Evolutionary conservation across 805 yeast genomes (phyloP).

Genomic region (Isabelozyma pseudorhagii): DNA sequence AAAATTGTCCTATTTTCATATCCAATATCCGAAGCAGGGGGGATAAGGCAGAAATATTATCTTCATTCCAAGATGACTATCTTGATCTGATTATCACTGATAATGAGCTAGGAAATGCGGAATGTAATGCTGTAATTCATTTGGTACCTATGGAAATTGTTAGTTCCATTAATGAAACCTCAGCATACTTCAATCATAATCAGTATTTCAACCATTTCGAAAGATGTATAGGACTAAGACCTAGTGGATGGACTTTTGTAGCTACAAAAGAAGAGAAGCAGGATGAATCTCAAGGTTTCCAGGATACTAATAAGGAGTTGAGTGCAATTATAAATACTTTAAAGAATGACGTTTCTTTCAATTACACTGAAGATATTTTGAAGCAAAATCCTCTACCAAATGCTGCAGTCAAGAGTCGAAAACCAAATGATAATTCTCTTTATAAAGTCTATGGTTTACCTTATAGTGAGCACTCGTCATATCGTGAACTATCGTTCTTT

Average conservation of each 20-base stretch:
- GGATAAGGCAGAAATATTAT: constrained; percentile 39
- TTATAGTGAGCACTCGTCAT: constrained; percentile 93
- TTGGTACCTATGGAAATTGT: constrained; percentile 65
- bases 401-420: constrained; percentile 7
- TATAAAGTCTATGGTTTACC: constrained; percentile 64
- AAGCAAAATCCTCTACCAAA: constrained; percentile 20
- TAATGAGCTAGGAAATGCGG: constrained; percentile 38
- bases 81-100: constrained; percentile 25
- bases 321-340: constrained; percentile 9
- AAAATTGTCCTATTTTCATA: constrained; percentile 52
- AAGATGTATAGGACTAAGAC: constrained; percentile 68
- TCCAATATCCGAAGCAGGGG: constrained; percentile 44
- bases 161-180: constrained; percentile 42
- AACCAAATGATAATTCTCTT: constrained; percentile 19
- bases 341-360: constrained; percentile 14
- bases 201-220: constrained; percentile 47
- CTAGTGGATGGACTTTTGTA: constrained; percentile 86
- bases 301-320: background rate
- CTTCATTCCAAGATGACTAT: constrained; percentile 44
- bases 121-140: constrained; percentile 59
- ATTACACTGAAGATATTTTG: constrained; percentile 27
- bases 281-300: background rate
- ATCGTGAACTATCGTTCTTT: constrained; percentile 70
- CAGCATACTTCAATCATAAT: constrained; percentile 47
- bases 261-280: constrained; percentile 1